Conservation (phyloP, 768 basidiomycete species). For the Suillus lakei region DNA sequence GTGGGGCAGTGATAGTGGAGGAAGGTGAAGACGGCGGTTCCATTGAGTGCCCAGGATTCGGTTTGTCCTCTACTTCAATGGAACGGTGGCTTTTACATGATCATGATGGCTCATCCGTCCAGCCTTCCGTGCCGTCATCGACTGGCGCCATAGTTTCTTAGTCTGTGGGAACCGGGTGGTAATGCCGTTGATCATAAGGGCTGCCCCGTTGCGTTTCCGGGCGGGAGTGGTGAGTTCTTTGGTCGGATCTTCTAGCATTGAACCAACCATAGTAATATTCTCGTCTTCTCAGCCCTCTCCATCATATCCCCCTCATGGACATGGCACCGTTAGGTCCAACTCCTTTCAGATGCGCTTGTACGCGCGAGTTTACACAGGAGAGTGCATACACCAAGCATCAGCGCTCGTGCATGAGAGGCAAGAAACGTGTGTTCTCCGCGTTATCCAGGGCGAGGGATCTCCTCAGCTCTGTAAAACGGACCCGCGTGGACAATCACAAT, state of each 20-base stretch:
- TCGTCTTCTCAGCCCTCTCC: not conserved
- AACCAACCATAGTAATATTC: too few species aligned
- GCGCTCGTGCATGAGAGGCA: not conserved
- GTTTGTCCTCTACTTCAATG: too few species aligned
- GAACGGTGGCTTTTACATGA: too few species aligned
- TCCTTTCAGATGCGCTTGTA: not conserved
- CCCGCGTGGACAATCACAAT: not conserved
- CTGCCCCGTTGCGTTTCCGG: too few species aligned
- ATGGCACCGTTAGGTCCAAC: not conserved
- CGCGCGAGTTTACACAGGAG: not conserved
- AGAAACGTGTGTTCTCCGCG: not conserved
- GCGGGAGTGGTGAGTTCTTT: too few species aligned
- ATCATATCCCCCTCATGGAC: not conserved
- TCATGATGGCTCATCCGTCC: too few species aligned
- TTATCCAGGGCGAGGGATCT: not conserved
- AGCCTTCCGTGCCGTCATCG: not conserved
- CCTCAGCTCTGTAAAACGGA: not conserved
- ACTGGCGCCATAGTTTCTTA: not conserved
- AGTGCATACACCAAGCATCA: not conserved
- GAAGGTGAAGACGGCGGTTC: not conserved
- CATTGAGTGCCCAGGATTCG: too few species aligned
- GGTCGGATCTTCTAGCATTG: too few species aligned
- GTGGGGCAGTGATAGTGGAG: not conserved
- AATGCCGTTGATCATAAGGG: too few species aligned
- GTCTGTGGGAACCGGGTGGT: not conserved